A percentile compares a stretch with the other conserved stretches of the same genome.
These are phyloP conservation scores for Trichophyton benhamiae DNA, from an alignment of 2,329 filamentous ascomycete species.

Conservation along the genomic window DNA sequence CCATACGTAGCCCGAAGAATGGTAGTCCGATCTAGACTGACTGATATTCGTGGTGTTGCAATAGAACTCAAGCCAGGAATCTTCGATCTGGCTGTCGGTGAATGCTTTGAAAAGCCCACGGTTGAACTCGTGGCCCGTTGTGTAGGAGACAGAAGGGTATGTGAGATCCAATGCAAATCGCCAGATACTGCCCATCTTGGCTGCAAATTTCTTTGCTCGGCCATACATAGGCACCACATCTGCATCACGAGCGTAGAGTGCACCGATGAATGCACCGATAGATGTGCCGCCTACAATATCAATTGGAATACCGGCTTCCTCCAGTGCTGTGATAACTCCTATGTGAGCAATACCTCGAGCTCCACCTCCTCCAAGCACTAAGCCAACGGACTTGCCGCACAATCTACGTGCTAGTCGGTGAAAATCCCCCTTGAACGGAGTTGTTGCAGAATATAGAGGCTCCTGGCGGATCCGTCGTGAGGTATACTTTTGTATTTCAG, in stretches of 20 bases:
- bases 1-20: constrained; percentile 95
- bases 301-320: constrained; percentile 92
- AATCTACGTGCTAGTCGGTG: constrained; percentile 80
- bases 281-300: constrained; percentile 93
- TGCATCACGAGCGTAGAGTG: constrained; percentile 86
- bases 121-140: constrained; percentile 97
- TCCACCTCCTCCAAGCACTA: constrained; percentile 88
- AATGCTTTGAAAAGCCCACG: constrained; percentile 98
- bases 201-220: constrained; percentile 90
- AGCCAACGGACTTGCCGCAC: constrained; percentile 85
- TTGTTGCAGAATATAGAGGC: constrained; percentile 79
- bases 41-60: constrained; percentile 99
- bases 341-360: constrained; percentile 86
- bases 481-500: constrained; percentile 96
- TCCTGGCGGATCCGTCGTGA: constrained; percentile 81
- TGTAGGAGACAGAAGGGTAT: constrained; percentile 93
- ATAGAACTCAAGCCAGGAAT: constrained; percentile 98
- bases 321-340: constrained; percentile 84
- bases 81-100: constrained; percentile 91
- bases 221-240: constrained; percentile 97
- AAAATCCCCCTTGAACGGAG: constrained; percentile 91
- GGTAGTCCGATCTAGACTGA: constrained; percentile 80
- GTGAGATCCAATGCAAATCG: constrained; percentile 93
- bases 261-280: constrained; percentile 90
- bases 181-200: constrained; percentile 99